phyloP scores from a whole-genome alignment of 805 yeast genomes.

The Saccharomycopsis amapae region DNA sequence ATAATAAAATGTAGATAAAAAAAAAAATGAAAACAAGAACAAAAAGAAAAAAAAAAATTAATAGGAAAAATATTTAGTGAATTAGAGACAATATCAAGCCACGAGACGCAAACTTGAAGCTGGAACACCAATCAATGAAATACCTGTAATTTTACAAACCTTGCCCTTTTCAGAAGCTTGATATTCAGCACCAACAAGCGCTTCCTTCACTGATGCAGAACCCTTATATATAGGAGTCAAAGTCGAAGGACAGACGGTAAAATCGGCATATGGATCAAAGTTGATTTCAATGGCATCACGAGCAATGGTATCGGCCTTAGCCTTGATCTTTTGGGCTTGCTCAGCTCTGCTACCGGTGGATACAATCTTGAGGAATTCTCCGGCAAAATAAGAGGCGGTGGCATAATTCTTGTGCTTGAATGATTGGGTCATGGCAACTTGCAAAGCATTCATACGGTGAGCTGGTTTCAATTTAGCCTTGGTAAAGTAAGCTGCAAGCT shows the following conservation, averaged over 20 bases:
- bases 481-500: constrained; percentile 94
- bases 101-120: constrained; percentile 74
- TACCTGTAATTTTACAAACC: constrained; percentile 63
- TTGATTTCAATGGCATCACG: constrained; percentile 85
- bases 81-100: not conserved
- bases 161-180: constrained; percentile 71
- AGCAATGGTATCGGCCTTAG: constrained; percentile 70
- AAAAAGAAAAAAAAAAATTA: not conserved
- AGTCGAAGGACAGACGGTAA: constrained; percentile 82
- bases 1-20: too few relatives aligned
- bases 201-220: constrained; percentile 60
- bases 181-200: constrained; percentile 86
- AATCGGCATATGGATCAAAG: constrained; percentile 87
- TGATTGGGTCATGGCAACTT: constrained; percentile 91
- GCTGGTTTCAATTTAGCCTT: constrained; percentile 72
- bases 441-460: constrained; percentile 81
- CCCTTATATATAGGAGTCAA: constrained; percentile 85
- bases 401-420: constrained; percentile 84
- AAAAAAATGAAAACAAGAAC: too few relatives aligned
- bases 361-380: constrained; percentile 65
- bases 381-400: constrained; percentile 84
- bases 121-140: constrained; percentile 82
- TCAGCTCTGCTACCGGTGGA: constrained; percentile 77
- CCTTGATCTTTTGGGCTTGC: constrained; percentile 76
- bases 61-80: not conserved